Evolutionary conservation across 768 basidiomycete species (phyloP), one percentile per base, ranked within the genome.

Genomic region (Amanita jacksonii): DNA sequence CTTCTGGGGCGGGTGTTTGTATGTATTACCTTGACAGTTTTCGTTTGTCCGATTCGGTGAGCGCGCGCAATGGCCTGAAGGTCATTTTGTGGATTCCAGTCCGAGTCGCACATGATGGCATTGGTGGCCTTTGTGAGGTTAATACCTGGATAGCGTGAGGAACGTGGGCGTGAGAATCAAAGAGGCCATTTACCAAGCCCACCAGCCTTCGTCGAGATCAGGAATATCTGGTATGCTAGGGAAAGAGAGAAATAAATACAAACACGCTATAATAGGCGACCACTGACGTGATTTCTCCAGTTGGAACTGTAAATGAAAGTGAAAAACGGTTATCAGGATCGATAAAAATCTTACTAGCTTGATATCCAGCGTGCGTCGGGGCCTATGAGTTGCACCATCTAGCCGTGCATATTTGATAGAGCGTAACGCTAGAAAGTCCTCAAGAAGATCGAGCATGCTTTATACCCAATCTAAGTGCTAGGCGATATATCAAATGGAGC

Each of bases 51-150:
- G 43, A 85, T 83, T 8, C 87, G 75, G 58, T 89, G 87, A 0
- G 87, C 87, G 32, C 87, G 72, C 18, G 87, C 87, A 58, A 89
- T 86, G 0, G 87, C 87, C 61, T 89, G 86, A 5, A 89, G 62
- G 57, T 90, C 87, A 56, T 85, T 88, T 58, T 87, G 74, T 12
- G 77, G 77, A 56, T 78, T 78, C 76, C 77, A 78, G 36, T 77
- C 76, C 0, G 69, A 73, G 57, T 89, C 86, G 51, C 80, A 83
- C 70, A 89, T 82, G 55, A 88, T 79, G 50, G 86, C 84, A 3
- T 77, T 80, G 36, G 84, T 75, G 4, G 87, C 87, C 47, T 74
- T 87, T 43, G 87, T 87, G 39, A 90, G 69, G 54, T 90, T 90
- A 62, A 90, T 86, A 38, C 86, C 85, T 65, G 68, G 48, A 8